phyloP scores from a whole-genome alignment of 2,329 filamentous ascomycete genomes.

The Alternaria brassicae region DNA sequence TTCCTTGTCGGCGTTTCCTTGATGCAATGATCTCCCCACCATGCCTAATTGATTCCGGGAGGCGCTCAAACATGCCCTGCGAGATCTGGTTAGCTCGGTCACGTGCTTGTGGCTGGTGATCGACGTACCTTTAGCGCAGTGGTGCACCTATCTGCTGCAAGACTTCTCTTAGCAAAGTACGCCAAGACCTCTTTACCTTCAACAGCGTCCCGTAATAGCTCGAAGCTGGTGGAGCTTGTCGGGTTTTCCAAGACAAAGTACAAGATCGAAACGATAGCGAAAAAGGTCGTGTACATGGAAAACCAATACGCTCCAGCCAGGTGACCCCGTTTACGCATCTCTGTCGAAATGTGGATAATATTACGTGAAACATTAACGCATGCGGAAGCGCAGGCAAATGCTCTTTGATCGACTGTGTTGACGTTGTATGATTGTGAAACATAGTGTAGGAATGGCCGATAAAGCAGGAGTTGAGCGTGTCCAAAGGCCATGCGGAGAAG shows the following conservation, averaged over 20 bases:
- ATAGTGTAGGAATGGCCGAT: constrained; percentile 84
- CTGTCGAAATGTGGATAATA: constrained; percentile 79
- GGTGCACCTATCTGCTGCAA: constrained; percentile 88
- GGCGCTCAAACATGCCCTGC: constrained; percentile 80
- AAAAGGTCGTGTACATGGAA: constrained; percentile 83
- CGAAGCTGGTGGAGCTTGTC: constrained; percentile 74
- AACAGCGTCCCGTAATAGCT: constrained; percentile 83
- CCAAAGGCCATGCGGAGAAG: constrained; percentile 80
- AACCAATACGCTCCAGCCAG: constrained; percentile 89
- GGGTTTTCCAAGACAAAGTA: constrained; percentile 84
- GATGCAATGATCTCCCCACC: constrained; percentile 38
- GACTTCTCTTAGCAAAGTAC: constrained; percentile 79
- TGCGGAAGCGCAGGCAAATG: constrained; percentile 75
- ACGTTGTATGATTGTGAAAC: constrained; percentile 66
- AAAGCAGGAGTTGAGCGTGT: constrained; percentile 82
- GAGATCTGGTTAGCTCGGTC: constrained; percentile 14
- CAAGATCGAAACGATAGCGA: constrained; percentile 77
- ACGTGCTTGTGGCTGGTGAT: neutral
- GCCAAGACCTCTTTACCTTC: constrained; percentile 84
- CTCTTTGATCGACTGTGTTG: constrained; percentile 71
- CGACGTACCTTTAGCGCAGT: constrained; percentile 73
- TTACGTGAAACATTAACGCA: constrained; percentile 72
- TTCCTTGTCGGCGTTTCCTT: constrained; percentile 50
- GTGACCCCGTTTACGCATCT: constrained; percentile 76
- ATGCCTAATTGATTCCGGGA: constrained; percentile 73